phyloP scores from a whole-genome alignment of 2,329 filamentous ascomycete species.

The Raffaelea deltoideospora region DNA sequence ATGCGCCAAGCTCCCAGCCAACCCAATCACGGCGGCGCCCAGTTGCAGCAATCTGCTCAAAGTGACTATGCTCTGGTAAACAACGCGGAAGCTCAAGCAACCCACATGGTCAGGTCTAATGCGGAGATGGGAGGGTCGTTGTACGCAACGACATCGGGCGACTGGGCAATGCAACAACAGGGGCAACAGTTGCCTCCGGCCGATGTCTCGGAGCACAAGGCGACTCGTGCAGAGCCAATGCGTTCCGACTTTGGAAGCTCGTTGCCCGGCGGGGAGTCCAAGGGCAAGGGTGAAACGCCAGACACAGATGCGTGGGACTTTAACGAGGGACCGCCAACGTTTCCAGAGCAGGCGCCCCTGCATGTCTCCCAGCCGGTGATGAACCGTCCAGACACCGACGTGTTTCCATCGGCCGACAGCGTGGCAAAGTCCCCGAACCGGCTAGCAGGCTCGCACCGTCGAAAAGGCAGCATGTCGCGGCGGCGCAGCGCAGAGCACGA shows the following conservation, averaged over 20 bases:
- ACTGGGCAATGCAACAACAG: too few relatives aligned
- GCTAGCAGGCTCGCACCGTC: conserved; percentile 51
- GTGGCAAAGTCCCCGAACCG: conserved; percentile 68
- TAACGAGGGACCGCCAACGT: conserved; percentile 52
- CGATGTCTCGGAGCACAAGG: too few relatives aligned
- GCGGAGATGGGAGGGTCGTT: conserved; percentile 24
- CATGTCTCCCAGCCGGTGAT: conserved; percentile 22
- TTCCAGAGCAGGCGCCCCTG: conserved; percentile 35
- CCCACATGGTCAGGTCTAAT: conserved; percentile 37
- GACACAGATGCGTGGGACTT: conserved; percentile 85
- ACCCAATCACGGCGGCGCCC: conserved; percentile 36
- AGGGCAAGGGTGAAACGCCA: conserved; percentile 29
- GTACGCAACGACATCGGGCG: conserved; percentile 15
- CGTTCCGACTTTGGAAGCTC: conserved; percentile 7
- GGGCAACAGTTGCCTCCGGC: too few relatives aligned
- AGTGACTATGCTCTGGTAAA: conserved; percentile 21
- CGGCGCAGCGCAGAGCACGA: conserved; percentile 57
- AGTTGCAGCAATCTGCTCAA: too few relatives aligned
- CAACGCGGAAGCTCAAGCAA: conserved; percentile 24
- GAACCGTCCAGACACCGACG: conserved; percentile 70
- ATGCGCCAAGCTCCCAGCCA: conserved; percentile 34
- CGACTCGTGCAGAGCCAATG: too few relatives aligned
- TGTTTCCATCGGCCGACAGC: conserved; percentile 70
- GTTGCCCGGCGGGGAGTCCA: conserved; percentile 17
- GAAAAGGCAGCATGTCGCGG: conserved; percentile 66